Conservation (phyloP, 78 protist species). For the Diacronema lutheri region DNA sequence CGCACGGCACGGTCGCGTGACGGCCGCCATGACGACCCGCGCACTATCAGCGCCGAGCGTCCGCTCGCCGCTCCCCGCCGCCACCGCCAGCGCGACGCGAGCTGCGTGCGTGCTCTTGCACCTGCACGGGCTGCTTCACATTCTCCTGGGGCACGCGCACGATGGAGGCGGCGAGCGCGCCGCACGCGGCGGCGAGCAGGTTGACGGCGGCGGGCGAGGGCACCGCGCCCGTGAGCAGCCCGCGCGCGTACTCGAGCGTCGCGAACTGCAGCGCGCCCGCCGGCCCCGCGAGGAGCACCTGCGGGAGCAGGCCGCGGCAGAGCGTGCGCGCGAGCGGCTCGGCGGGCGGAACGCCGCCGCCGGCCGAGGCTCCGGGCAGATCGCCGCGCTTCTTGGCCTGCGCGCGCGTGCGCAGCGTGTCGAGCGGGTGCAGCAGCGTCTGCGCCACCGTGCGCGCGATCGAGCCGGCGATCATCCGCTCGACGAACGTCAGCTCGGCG, state of each 20-base stretch:
- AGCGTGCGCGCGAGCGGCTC: too few relatives aligned
- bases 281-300: background rate
- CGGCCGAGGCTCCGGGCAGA: too few relatives aligned
- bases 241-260: background rate
- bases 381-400: background rate
- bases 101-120: too few relatives aligned
- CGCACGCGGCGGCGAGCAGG: background rate
- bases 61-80: too few relatives aligned
- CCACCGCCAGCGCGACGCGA: too few relatives aligned
- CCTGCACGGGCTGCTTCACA: conserved; percentile 25
- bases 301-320: background rate
- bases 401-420: background rate
- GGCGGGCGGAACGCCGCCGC: too few relatives aligned
- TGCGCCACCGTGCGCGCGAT: background rate
- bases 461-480: background rate
- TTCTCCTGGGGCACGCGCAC: conserved; percentile 24
- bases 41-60: too few relatives aligned
- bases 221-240: background rate
- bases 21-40: too few relatives aligned
- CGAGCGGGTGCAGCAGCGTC: conserved; percentile 11
- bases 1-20: too few relatives aligned
- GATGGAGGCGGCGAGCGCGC: conserved; percentile 31
- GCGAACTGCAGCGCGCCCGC: conserved; percentile 15
- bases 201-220: background rate
- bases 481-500: background rate